phyloP scores from a whole-genome alignment of 441 rosid genomes.

The Oxalis stricta region DNA sequence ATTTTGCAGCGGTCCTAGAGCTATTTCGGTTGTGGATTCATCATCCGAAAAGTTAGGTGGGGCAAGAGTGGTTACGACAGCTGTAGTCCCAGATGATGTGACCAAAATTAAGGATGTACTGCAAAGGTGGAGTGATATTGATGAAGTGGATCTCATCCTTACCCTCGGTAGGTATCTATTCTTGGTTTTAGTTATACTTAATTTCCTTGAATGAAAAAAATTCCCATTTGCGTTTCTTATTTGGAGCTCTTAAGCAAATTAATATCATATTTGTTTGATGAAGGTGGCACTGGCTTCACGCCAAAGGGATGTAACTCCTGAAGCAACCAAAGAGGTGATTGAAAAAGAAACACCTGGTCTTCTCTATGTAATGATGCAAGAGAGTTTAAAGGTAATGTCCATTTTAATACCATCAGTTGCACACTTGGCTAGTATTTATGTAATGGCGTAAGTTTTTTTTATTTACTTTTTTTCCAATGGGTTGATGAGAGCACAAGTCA shows the following conservation, averaged over 20 bases:
- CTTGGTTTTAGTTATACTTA: background rate
- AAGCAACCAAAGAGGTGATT: conserved; percentile 81
- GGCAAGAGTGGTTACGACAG: conserved; percentile 59
- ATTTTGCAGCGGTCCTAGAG: conserved; percentile 92
- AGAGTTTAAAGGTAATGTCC: conserved; percentile 97
- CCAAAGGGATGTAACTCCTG: conserved; percentile 98
- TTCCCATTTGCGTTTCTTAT: background rate
- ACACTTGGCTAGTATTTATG: background rate
- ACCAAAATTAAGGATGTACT: conserved; percentile 53
- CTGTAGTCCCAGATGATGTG: conserved; percentile 75
- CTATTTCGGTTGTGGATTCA: conserved; percentile 56
- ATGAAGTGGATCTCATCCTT: conserved; percentile 71
- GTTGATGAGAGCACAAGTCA: too few species aligned
- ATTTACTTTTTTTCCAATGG: too few species aligned
- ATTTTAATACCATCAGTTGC: conserved; percentile 1
- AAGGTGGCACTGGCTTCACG: conserved; percentile 91
- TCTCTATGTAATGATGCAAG: conserved; percentile 84
- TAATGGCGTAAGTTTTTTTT: background rate
- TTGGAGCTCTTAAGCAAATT: background rate
- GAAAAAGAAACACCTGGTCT: conserved; percentile 90
- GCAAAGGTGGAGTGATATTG: conserved; percentile 65
- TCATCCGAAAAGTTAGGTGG: conserved; percentile 81
- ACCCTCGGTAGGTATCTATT: conserved; percentile 51
- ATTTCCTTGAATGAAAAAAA: background rate
- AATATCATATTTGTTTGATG: conserved; percentile 12